Evolutionary conservation across 257 asterid genomes (phyloP), one percentile per base, ranked within the genome.

Genomic region (Lavandula angustifolia): DNA sequence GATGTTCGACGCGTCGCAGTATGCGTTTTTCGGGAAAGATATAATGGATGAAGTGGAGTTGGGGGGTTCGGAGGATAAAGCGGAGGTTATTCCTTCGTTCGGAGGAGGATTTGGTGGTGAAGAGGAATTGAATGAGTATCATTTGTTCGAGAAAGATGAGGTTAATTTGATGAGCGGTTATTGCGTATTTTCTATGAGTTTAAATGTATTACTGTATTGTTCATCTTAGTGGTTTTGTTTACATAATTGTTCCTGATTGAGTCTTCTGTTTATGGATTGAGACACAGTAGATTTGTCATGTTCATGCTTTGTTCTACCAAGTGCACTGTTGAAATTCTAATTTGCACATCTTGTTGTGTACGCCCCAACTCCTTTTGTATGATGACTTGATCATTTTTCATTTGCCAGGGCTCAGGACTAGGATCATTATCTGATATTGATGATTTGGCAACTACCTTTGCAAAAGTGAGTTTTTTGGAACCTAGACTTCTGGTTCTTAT

Each of bases 91-190:
- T 62, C 84, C 79, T 64, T 70, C 47, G 12, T 74, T 72, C 29
- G 86, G 75, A 33, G 79, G 90, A 41, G 82, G 78, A 34, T 75
- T 80, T 62, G 83, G 76, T n/a, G 83, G 80, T 1, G 90, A 83
- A 3, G 89, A 74, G 54, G 94, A 83, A 62, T 66, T 78, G 72
- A 83, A 81, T 7, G 88, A 92, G 77, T 92, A 92, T 79, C 95
- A 81, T 56, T 75, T 92, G 68, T 88, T 91, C 56, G 95, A 86
- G 50, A 85, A 84, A 73, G 94, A 91, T 32, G 98, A 92, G 97
- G 98, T 92, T 16, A 37, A 54, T 9, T 2, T 34, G 22, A 37
- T 35, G 33, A 13, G 55, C 34, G 43, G 4, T 59, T 64, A 29
- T 48, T 33, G 14, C 31, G 16, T 31, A 5, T 60, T 60, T 59